Conservation (phyloP, 441 rosid species). For the Erodium texanum region DNA sequence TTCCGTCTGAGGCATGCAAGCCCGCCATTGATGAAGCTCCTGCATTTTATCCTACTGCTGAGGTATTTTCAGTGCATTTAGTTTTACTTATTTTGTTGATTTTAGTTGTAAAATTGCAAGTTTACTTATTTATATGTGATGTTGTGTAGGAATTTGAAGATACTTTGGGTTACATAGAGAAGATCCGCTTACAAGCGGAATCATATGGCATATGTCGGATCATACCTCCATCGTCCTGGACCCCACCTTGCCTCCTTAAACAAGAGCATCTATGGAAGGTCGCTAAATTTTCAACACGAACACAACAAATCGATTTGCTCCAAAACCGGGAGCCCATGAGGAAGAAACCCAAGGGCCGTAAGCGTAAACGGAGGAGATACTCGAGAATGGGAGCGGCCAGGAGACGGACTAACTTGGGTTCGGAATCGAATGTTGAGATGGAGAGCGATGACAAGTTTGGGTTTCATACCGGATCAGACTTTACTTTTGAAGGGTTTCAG, state of each 20-base stretch:
- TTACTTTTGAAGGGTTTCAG: slow-evolving; percentile 67
- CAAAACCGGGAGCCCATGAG: slow-evolving; percentile 80
- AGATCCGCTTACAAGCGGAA: slow-evolving; percentile 78
- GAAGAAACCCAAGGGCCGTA: slow-evolving; percentile 43
- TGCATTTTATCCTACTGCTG: slow-evolving; percentile 83
- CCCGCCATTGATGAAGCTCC: slow-evolving; percentile 82
- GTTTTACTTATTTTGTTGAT: neutral
- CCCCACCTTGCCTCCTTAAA: slow-evolving; percentile 83
- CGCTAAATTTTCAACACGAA: slow-evolving; percentile 76
- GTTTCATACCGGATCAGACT: slow-evolving; percentile 89
- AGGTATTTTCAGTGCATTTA: slow-evolving; percentile 38
- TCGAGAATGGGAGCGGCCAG: slow-evolving; percentile 51
- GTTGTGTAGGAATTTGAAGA: slow-evolving; percentile 79
- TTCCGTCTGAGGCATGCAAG: slow-evolving; percentile 53
- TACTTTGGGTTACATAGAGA: slow-evolving; percentile 72
- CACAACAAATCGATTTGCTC: slow-evolving; percentile 91
- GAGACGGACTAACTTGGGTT: slow-evolving; percentile 26
- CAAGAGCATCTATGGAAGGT: slow-evolving; percentile 65
- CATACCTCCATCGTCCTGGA: slow-evolving; percentile 96
- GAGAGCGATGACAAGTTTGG: slow-evolving; percentile 69
- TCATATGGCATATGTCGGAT: slow-evolving; percentile 94
- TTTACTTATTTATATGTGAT: neutral
- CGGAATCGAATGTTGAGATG: slow-evolving; percentile 26
- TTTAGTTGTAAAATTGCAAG: neutral
- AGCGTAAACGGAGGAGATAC: slow-evolving; percentile 69